Conservation (phyloP, 306 rosid genomes). For the Prunus armeniaca region DNA sequence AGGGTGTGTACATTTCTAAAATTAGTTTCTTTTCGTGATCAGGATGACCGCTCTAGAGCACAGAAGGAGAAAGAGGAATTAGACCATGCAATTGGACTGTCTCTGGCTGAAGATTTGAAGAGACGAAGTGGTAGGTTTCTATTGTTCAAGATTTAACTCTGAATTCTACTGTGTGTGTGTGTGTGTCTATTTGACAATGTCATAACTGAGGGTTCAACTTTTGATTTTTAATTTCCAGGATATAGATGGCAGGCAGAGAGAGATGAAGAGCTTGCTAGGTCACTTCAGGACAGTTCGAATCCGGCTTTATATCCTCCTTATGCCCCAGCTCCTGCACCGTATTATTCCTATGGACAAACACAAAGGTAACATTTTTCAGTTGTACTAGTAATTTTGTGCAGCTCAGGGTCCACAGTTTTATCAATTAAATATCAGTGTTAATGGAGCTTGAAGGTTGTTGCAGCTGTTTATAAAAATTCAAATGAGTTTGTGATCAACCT, state of each 20-base stretch:
- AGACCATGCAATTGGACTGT: conserved; percentile 66
- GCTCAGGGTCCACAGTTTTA: neutral
- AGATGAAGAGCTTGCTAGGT: conserved; percentile 50
- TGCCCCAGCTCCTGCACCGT: conserved; percentile 41
- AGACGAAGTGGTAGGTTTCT: conserved; percentile 50
- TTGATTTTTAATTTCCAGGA: conserved; percentile 39
- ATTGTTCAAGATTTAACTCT: neutral
- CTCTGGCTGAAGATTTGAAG: conserved; percentile 68
- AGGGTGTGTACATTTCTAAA: no score
- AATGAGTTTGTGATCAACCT: no score
- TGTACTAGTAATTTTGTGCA: conserved; percentile 8
- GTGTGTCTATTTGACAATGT: neutral
- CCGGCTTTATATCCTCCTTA: conserved; percentile 55
- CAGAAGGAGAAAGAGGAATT: conserved; percentile 76
- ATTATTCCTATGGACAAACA: conserved; percentile 34
- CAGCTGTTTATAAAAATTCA: neutral
- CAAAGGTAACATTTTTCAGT: conserved; percentile 39
- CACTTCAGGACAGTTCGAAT: conserved; percentile 41
- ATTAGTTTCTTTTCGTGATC: conserved; percentile 7
- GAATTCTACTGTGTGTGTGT: neutral
- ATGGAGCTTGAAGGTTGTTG: conserved; percentile 14
- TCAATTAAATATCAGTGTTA: conserved; percentile 6
- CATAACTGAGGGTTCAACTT: conserved; percentile 8
- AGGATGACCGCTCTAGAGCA: conserved; percentile 72
- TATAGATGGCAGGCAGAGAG: conserved; percentile 40